Conservation (phyloP, 176 grass and related monocot genomes). For the Metroxylon sagu region DNA sequence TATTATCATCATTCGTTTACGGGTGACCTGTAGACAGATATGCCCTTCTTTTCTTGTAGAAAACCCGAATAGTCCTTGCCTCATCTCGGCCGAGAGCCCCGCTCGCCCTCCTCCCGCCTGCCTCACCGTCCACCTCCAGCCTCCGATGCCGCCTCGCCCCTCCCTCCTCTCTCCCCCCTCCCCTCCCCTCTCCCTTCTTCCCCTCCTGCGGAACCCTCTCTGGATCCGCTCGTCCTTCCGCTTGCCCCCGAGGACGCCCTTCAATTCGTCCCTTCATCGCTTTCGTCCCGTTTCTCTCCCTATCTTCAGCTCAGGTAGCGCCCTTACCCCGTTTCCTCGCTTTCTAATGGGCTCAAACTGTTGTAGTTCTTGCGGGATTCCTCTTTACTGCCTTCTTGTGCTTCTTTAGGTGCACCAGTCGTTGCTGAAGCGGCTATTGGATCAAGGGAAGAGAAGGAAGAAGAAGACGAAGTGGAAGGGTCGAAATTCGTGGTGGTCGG, state of each 20-base stretch:
- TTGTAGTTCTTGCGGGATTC: not conserved
- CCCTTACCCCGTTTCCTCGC: no score
- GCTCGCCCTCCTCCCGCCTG: not conserved
- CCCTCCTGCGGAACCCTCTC: not conserved
- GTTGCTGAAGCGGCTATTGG: slow-evolving; percentile 14
- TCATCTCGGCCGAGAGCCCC: no score
- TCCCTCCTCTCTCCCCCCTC: not conserved
- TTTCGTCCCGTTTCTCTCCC: not conserved
- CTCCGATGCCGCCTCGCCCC: not conserved
- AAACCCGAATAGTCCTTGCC: no score
- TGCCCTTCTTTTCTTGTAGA: no score
- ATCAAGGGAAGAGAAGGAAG: not conserved
- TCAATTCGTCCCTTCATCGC: not conserved
- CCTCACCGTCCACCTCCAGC: not conserved
- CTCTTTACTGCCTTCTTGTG: not conserved
- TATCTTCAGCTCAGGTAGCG: no score
- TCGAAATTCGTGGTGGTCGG: slow-evolving; percentile 54
- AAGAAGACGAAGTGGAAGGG: slow-evolving; percentile 2
- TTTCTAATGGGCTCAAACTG: not conserved
- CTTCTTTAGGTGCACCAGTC: slow-evolving; percentile 9
- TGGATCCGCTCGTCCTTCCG: no score
- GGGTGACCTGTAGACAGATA: no score
- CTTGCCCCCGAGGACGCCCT: no score
- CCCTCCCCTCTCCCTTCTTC: slow-evolving; percentile 8
- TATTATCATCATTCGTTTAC: no score